phyloP scores from a whole-genome alignment of 768 basidiomycete genomes.

The Auriscalpium microsporum region DNA sequence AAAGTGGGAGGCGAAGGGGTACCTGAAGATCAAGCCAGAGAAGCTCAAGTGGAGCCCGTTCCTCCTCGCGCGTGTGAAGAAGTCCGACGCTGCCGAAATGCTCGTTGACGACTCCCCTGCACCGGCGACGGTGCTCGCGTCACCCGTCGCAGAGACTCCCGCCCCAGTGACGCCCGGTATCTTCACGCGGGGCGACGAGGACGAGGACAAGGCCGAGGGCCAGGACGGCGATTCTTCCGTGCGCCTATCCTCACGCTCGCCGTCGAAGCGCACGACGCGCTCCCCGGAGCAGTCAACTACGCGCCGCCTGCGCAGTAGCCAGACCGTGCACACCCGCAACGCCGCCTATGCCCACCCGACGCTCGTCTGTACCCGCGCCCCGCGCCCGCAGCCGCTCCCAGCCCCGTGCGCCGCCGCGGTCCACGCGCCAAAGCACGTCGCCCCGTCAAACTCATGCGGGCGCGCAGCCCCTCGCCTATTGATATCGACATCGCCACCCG shows the following conservation, averaged over 20 bases:
- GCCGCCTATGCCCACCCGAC: background rate
- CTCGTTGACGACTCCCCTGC: conserved; percentile 5
- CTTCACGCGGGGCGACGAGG: no score
- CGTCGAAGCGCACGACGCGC: conserved; percentile 10
- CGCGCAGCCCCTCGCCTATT: conserved; percentile 9
- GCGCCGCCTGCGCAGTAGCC: background rate
- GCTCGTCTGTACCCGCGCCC: background rate
- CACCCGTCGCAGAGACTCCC: conserved; percentile 11
- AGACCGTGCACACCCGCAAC: background rate
- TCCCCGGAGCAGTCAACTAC: conserved; percentile 4
- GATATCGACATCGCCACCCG: conserved; percentile 13
- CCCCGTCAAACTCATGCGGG: no score
- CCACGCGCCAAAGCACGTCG: background rate
- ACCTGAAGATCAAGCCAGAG: conserved; percentile 68
- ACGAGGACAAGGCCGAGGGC: conserved; percentile 3
- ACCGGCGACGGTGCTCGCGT: conserved; percentile 3
- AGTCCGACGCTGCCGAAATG: conserved; percentile 16
- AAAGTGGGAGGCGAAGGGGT: conserved; percentile 71
- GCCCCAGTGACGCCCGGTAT: conserved; percentile 7
- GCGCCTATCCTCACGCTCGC: conserved; percentile 4
- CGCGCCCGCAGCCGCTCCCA: background rate
- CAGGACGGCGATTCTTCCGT: conserved; percentile 1
- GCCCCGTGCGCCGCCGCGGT: background rate
- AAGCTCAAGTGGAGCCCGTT: conserved; percentile 95
- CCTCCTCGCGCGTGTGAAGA: conserved; percentile 46